phyloP scores from a whole-genome alignment of 495 filamentous ascomycete genomes.

The Terfezia claveryi region DNA sequence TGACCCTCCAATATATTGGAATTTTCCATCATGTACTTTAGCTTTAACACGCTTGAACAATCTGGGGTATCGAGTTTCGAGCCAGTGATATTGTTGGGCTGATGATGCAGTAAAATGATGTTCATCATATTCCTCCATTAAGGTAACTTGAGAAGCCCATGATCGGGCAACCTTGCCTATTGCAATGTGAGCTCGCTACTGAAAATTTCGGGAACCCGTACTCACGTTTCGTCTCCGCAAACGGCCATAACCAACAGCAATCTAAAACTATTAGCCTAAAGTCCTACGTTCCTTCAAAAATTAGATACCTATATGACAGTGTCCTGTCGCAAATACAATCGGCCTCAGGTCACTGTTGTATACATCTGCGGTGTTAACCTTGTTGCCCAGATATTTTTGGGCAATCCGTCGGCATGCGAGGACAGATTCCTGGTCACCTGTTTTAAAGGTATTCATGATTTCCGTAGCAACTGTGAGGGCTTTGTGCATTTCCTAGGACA shows the following conservation, averaged over 20 bases:
- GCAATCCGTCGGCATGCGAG: conserved; percentile 61
- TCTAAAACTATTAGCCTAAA: neutral
- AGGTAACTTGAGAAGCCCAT: conserved; percentile 85
- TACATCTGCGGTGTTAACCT: conserved; percentile 62
- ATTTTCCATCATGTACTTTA: conserved; percentile 73
- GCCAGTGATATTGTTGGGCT: conserved; percentile 95
- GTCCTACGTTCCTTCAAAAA: neutral
- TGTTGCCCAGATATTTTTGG: conserved; percentile 53
- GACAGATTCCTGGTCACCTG: conserved; percentile 56
- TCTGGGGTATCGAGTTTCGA: conserved; percentile 68
- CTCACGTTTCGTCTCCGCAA: conserved; percentile 81
- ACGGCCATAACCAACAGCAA: conserved; percentile 92
- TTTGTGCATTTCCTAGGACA: conserved; percentile 45
- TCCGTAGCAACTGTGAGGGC: conserved; percentile 62
- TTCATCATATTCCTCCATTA: conserved; percentile 88
- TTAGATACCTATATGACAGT: conserved; percentile 76
- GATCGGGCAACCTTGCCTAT: conserved; percentile 65
- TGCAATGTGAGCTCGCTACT: neutral
- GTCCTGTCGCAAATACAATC: conserved; percentile 69
- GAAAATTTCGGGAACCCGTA: neutral
- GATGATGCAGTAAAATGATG: conserved; percentile 79
- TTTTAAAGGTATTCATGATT: conserved; percentile 76
- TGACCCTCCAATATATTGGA: conserved; percentile 72
- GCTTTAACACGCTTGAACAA: conserved; percentile 74
- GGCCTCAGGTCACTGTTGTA: conserved; percentile 53